Evolutionary conservation across 2,329 filamentous ascomycete genomes (phyloP), one percentile per base, ranked within the genome.

Genomic region (Fonsecaea pugnacius): DNA sequence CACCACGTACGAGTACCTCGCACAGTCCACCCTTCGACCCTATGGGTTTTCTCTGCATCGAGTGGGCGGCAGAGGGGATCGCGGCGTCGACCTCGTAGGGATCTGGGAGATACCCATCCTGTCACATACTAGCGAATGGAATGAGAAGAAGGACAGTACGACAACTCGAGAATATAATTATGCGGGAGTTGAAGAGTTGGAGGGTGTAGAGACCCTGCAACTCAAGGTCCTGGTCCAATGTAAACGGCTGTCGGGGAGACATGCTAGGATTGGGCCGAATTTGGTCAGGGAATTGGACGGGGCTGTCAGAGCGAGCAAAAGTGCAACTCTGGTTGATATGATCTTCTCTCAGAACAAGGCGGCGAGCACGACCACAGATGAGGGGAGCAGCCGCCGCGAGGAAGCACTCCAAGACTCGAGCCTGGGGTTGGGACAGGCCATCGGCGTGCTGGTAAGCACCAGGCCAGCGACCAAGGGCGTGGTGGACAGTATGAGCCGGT

Each of bases 391-490:
- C 7, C 27, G 16, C 27, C 35, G 16, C 27, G 7, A 27, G 14
- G 27, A 40, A 16, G 54, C 46, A 14, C 43, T n/a, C 14, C 16
- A 4, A 24, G 10, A 5, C n/a, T 24, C 24, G 24, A n/a, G 7
- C 6, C 21, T 14, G 30, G 24, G 14, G 14, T 9, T 51, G 9
- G 53, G 59, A 5, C 61, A 63, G 16, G 40, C 63, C 24, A 75
- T 96, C 36, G 93, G 87, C 0, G 72, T 96, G 16, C 77, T 97
- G 60, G 89, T 90, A 27, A 84, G 87, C 3, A 86, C 88, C 67
- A 82, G 84, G 66, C 82, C 87, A 59, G 90, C 92, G 35, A 96
- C 92, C 0, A 90, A 87, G 72, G 94, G 93, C 1, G 87, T 96
- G 2, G 80, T 91, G 63, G 87, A 92, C 54, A 87, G 91, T 27